A percentile compares a stretch with the other conserved stretches of the same genome.
Evolutionary conservation across 2,329 filamentous ascomycete genomes (phyloP).

Genomic region (Fusarium incarnatum): DNA sequence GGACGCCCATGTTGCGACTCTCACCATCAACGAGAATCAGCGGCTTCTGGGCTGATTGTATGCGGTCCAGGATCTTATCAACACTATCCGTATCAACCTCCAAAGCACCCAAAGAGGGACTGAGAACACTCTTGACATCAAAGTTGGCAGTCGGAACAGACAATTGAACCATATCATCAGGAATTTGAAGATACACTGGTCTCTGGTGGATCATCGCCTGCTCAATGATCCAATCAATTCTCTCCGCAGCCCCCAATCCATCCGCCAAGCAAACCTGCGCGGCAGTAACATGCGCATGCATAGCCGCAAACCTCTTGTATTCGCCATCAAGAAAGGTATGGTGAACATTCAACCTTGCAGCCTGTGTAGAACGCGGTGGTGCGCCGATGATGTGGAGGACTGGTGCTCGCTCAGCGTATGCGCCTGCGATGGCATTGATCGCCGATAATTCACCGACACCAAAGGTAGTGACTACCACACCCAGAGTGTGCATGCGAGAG

Average conservation of each 20-base stretch:
- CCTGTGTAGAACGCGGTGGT: not conserved
- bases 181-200: conserved; percentile 17
- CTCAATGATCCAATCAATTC: conserved; percentile 19
- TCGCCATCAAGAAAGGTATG: conserved; percentile 21
- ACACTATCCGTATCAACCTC: not conserved
- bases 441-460: conserved; percentile 21
- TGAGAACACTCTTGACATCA: not conserved
- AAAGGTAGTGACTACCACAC: conserved; percentile 11
- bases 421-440: conserved; percentile 14
- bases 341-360: not conserved
- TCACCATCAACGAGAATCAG: conserved; percentile 15
- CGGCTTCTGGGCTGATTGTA: conserved; percentile 15
- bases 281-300: conserved; percentile 19
- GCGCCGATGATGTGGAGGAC: conserved; percentile 16
- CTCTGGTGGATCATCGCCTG: conserved; percentile 9
- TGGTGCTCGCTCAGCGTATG: conserved; percentile 10
- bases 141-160: not conserved
- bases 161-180: conserved; percentile 14
- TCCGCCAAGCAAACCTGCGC: conserved; percentile 10
- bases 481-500: conserved; percentile 5
- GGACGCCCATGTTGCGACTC: not conserved
- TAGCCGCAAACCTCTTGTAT: conserved; percentile 11
- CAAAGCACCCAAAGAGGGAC: not conserved
- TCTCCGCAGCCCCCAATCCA: not conserved
- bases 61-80: not conserved